phyloP scores from a whole-genome alignment of 164 flowering plant genomes.

The Magnolia changhungtana region DNA sequence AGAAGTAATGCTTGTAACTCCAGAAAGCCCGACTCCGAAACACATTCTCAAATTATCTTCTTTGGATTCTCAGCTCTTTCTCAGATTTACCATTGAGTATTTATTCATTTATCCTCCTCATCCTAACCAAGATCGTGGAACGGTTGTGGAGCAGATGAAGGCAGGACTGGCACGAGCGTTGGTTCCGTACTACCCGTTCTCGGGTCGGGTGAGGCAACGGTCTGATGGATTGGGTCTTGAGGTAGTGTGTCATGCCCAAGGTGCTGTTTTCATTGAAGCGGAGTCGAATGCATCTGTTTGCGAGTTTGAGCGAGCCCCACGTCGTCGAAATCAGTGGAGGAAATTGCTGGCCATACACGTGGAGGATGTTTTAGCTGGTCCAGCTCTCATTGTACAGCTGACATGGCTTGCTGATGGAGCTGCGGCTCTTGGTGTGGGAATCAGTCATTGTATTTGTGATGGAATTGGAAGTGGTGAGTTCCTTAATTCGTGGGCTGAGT shows the following conservation, averaged over 20 bases:
- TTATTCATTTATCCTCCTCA: conserved; percentile 41
- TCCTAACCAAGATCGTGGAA: conserved; percentile 15
- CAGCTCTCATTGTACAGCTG: conserved; percentile 62
- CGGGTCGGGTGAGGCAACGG: conserved; percentile 53
- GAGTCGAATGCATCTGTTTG: conserved; percentile 14
- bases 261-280: conserved; percentile 60
- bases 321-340: conserved; percentile 39
- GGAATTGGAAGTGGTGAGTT: conserved; percentile 66
- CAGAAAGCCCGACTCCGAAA: conserved; percentile 58
- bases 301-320: conserved; percentile 46
- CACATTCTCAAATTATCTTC: conserved; percentile 52
- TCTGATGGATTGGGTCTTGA: conserved; percentile 36
- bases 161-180: conserved; percentile 43
- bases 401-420: conserved; percentile 62
- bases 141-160: conserved; percentile 28
- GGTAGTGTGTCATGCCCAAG: conserved; percentile 57
- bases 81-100: conserved; percentile 71
- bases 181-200: conserved; percentile 61
- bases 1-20: conserved; percentile 40
- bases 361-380: conserved; percentile 47
- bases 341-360: conserved; percentile 45
- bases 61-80: conserved; percentile 70
- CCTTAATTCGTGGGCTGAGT: conserved; percentile 53
- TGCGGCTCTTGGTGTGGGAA: conserved; percentile 46
- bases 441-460: conserved; percentile 56